Base-by-base conservation (phyloP, 2,329 filamentous ascomycete genomes). In the Teratosphaeriaceae sp. region DNA sequence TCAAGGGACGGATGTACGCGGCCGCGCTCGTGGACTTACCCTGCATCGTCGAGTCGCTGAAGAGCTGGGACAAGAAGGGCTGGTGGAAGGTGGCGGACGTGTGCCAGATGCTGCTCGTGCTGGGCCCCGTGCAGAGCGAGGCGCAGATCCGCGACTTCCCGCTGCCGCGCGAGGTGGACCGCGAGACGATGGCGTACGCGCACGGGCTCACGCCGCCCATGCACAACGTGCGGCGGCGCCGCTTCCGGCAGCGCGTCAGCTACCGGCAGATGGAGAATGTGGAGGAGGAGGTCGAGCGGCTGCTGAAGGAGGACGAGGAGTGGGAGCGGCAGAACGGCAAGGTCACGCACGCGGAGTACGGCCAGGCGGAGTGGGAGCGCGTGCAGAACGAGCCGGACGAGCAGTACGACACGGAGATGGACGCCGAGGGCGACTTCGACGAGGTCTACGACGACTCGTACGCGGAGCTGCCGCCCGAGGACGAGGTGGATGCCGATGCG, bases 11-110 rank as follows among this genome's bases (percentile, higher is more conserved):
- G 40, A 72, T 77, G 38, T 94, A 87, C 60, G 88, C 85, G 0
- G 87, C 85, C 19, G 78, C 82, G 16, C 72, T 94, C 62, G 82
- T 94, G 7, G 88, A 94, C 55, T 67, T 95, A 23, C 88, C 88
- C 0, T 92, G 85, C 46, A 85, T 95, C 45, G 82, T 89, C 4
- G 88, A 95, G 61, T 84, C 82, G 6, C 88, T 92, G 84, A 95
- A 95, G 71, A 89, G 85, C 46, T 95, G 88, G 85, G 88, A 94
- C 61, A 82, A 82, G 58, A 88, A 85, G 58, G 78, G 82, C 15
- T 88, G 89, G 72, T 88, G 89, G 71, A 95, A 95, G 68, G 85
- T 85, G 7, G 84, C 85, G 23, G 88, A 95, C 59, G 79, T 94
- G 24, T 88, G 84, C 53, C 88, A 94, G 68, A 94, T 95, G 85